Percentiles rank a stretch among this genome's conserved stretches.
These are phyloP conservation scores for Vavraia culicis DNA, from an alignment of 371 early-diverging fungal genomes.

Conservation along the genomic window DNA sequence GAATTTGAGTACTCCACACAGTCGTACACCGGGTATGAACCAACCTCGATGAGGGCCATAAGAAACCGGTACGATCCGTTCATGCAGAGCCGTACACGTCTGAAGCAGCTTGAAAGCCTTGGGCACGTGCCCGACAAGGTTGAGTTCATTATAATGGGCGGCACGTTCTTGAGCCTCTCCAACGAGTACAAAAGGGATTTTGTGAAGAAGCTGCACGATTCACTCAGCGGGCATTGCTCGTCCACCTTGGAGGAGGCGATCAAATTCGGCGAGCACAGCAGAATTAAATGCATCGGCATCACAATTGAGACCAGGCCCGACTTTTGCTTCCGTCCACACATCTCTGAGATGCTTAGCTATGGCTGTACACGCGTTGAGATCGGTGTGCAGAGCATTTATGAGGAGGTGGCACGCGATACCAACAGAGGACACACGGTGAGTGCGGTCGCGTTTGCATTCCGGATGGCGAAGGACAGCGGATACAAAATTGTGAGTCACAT, in stretches of 20 bases:
- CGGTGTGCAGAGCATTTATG: conserved; percentile 96
- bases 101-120: conserved; percentile 72
- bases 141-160: conserved; percentile 98
- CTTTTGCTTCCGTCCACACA: conserved; percentile 84
- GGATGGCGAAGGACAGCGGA: conserved; percentile 88
- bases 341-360: conserved; percentile 87
- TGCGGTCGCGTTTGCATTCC: conserved; percentile 84
- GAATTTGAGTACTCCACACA: conserved; percentile 99
- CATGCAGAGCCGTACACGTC: conserved; percentile 78
- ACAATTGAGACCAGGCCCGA: conserved; percentile 99
- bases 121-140: conserved; percentile 95
- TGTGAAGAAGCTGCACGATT: conserved; percentile 82
- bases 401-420: conserved; percentile 96
- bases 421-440: conserved; percentile 94
- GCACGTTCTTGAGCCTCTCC: conserved; percentile 89
- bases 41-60: conserved; percentile 98
- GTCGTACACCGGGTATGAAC: conserved; percentile 98
- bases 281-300: conserved; percentile 92
- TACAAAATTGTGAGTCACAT: conserved; percentile 98
- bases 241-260: conserved; percentile 73
- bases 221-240: conserved; percentile 65
- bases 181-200: conserved; percentile 89
- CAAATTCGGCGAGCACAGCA: conserved; percentile 69
- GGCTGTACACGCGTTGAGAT: conserved; percentile 97
- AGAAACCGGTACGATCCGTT: conserved; percentile 89